Evolutionary conservation across 2,329 filamentous ascomycete genomes (phyloP), one percentile per base, ranked within the genome.

Genomic region (Dryadomyces quercus-mongolicae): DNA sequence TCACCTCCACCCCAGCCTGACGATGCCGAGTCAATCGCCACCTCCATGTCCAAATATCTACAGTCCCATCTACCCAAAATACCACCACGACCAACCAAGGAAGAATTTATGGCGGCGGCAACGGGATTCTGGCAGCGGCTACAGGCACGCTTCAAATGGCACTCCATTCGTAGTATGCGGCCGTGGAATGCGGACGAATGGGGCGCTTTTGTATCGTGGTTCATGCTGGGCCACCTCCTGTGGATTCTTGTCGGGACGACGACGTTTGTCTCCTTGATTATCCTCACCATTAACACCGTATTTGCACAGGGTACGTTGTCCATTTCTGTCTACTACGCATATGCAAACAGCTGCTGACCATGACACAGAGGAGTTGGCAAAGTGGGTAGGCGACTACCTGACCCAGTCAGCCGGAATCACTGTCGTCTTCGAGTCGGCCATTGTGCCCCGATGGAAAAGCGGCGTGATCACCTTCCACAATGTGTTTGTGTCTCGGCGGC

Each of bases 241-340:
- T 98, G 93, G 93, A 81, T 98, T 61, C 78, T 97, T n/a, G 78
- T 97, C 34, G 93, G 93, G 53, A 98, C 93, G 0, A 98, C 93
- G 0, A 97, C 93, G 0, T 98, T 98, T 69, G 90, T 97, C 68
- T 96, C 92, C 5, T 73, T 97, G 54, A 71, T 92, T 18, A 95
- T 98, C 54, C 80, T 95, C 60, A 81, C 88, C 9, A 88, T 97
- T 64, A 98, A 98, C 67, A 97, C 92, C 0, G 90, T 97, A 36
- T 87, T 97, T 70, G 93, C 93, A 2, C 93, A 98, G 75, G 85
- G 85, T 87, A 72, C 60, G 76, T 15, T 8, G 7, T 16, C 31
- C 52, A 1, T 25, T 43, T 50, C 13, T 46, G 10, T 43, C n/a
- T 8, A 16, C 8, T 34, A 36, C 22, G 12, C 25, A 20, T 15